A percentile compares a stretch with the other conserved stretches of the same genome.
Evolutionary conservation across 164 flowering plant species (phyloP).

Genomic region (Platanus orientalis): DNA sequence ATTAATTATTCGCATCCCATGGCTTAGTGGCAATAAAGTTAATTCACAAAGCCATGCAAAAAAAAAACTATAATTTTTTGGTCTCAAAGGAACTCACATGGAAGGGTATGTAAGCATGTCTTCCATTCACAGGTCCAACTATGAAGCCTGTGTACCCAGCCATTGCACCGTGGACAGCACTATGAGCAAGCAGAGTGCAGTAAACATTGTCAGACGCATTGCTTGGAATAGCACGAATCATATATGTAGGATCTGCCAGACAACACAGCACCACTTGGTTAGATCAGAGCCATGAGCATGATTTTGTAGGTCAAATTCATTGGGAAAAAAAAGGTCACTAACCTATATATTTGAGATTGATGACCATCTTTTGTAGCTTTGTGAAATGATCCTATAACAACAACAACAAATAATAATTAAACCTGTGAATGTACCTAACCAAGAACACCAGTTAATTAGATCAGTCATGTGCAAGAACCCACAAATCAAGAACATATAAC

Average conservation of each 20-base stretch:
- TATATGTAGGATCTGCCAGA: conserved; percentile 55
- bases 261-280: neutral
- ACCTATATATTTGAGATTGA: conserved; percentile 55
- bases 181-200: conserved; percentile 61
- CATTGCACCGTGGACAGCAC: conserved; percentile 62
- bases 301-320: too few species aligned
- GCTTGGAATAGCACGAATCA: conserved; percentile 55
- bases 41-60: neutral
- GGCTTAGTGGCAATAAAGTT: neutral
- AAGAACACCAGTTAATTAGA: too few species aligned
- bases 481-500: neutral
- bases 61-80: neutral
- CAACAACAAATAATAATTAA: neutral
- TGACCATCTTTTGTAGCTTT: conserved; percentile 25
- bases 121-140: conserved; percentile 53
- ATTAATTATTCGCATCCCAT: too few species aligned
- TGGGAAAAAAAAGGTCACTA: neutral
- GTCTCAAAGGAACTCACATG: conserved; percentile 26
- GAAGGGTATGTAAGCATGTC: conserved; percentile 58
- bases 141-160: conserved; percentile 65
- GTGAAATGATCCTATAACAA: conserved; percentile 38
- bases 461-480: too few species aligned
- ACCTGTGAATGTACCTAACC: too few species aligned
- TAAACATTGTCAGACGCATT: conserved; percentile 62
- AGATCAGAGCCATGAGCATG: neutral